Conservation (phyloP, 2,329 filamentous ascomycete genomes). For the Metarhizium humberi region DNA sequence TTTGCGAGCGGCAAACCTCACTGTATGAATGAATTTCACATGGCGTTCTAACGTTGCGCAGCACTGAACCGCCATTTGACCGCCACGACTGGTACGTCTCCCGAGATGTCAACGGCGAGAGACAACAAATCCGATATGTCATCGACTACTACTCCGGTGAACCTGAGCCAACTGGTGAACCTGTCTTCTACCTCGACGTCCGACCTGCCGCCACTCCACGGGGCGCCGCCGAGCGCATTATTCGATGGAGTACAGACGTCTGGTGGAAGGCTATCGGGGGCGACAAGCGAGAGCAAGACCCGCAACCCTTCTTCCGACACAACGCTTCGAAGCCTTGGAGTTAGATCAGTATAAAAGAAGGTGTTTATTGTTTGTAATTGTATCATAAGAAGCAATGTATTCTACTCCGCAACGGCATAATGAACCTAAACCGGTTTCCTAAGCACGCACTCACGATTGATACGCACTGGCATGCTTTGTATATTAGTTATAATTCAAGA, state of each 20-base stretch:
- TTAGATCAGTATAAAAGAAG: neutral
- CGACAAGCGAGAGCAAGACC: slow-evolving; percentile 42
- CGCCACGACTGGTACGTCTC: slow-evolving; percentile 95
- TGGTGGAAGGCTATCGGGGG: slow-evolving; percentile 87
- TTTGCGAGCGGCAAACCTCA: slow-evolving; percentile 9
- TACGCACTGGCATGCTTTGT: neutral
- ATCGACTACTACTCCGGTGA: slow-evolving; percentile 93
- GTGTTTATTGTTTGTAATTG: neutral
- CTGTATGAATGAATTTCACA: neutral
- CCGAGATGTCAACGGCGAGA: slow-evolving; percentile 56
- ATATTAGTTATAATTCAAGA: neutral
- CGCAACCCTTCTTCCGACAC: slow-evolving; percentile 23
- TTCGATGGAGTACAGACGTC: slow-evolving; percentile 85
- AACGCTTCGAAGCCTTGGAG: slow-evolving; percentile 11
- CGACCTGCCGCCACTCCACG: slow-evolving; percentile 78
- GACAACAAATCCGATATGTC: slow-evolving; percentile 79
- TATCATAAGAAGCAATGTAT: slow-evolving; percentile 4
- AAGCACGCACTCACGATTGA: slow-evolving; percentile 14
- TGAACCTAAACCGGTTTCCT: neutral
- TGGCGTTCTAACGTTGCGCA: slow-evolving; percentile 19
- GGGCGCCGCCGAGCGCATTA: slow-evolving; percentile 69
- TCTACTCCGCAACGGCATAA: slow-evolving; percentile 7
- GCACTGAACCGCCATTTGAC: slow-evolving; percentile 82
- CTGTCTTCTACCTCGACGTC: slow-evolving; percentile 93
- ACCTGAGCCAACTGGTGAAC: slow-evolving; percentile 75